Conservation (phyloP, 2,329 filamentous ascomycete genomes). For the Clonostachys rhizophaga region DNA sequence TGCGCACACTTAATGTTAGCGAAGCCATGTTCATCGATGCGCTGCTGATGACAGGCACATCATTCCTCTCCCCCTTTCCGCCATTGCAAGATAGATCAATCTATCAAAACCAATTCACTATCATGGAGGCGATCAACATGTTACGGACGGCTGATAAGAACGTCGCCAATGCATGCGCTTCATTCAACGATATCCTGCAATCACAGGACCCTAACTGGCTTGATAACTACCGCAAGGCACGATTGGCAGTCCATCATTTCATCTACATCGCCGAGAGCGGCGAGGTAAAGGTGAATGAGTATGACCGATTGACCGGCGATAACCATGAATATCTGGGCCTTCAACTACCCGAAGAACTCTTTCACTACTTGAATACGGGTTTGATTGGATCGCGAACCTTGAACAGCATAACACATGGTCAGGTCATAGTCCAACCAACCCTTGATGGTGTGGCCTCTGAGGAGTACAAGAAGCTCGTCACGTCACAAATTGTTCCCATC, state of each 20-base stretch:
- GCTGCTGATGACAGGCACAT: constrained; percentile 76
- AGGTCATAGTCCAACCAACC: constrained; percentile 76
- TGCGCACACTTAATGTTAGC: constrained; percentile 57
- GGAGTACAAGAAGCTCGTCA: constrained; percentile 77
- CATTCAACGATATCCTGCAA: constrained; percentile 75
- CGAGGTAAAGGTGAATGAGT: constrained; percentile 69
- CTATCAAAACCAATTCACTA: constrained; percentile 53
- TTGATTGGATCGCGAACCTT: constrained; percentile 75
- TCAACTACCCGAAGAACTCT: constrained; percentile 82
- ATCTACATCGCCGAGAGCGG: constrained; percentile 77
- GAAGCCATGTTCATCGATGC: constrained; percentile 79
- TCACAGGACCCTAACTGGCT: constrained; percentile 70
- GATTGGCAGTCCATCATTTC: constrained; percentile 82
- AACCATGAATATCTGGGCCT: constrained; percentile 89
- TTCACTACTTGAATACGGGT: constrained; percentile 82
- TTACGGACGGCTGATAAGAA: constrained; percentile 64
- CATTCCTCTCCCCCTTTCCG: constrained; percentile 76
- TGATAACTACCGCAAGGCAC: constrained; percentile 81
- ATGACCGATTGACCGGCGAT: constrained; percentile 71
- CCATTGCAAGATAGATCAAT: constrained; percentile 59
- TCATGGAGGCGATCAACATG: constrained; percentile 75
- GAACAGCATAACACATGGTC: constrained; percentile 75
- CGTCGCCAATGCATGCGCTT: constrained; percentile 69
- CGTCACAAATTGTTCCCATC: constrained; percentile 66
- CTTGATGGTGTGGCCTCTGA: constrained; percentile 76